phyloP scores from a whole-genome alignment of 1,139 yeast genomes.

The Hemisphaericaspora xylofermentans region DNA sequence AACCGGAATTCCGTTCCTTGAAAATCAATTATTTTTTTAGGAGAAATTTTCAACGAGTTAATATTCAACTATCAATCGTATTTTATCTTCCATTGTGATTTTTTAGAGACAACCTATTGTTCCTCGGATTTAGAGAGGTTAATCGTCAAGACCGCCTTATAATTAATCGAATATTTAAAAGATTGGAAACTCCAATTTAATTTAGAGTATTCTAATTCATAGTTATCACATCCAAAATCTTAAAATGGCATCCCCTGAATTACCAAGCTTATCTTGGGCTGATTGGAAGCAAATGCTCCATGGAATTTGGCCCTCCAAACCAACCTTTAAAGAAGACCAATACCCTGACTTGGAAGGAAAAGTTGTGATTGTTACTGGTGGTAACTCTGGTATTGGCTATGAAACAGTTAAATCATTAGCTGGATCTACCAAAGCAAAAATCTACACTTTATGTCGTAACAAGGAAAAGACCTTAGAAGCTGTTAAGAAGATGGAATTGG shows the following conservation, averaged over 20 bases:
- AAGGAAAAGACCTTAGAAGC: constrained; percentile 24
- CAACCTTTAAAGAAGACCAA: constrained; percentile 14
- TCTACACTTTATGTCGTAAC: constrained; percentile 21
- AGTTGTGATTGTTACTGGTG: constrained; percentile 24
- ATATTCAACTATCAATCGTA: too few species aligned
- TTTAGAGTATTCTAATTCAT: too few species aligned
- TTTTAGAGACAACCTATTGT: too few species aligned
- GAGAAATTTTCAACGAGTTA: too few species aligned
- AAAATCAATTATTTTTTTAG: too few species aligned
- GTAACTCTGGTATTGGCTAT: constrained; percentile 23
- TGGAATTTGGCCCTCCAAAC: constrained; percentile 14
- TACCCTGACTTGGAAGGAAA: constrained; percentile 19
- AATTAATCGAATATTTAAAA: too few species aligned
- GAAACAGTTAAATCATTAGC: constrained; percentile 38
- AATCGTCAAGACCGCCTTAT: too few species aligned
- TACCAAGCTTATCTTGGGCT: constrained; percentile 10
- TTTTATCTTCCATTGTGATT: too few species aligned
- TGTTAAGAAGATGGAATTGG: constrained; percentile 24
- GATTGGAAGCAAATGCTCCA: constrained; percentile 13
- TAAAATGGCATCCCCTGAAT: constrained; percentile 11
- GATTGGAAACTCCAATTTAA: too few species aligned
- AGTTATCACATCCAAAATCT: neutral
- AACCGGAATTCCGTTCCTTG: too few species aligned
- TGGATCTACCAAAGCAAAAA: constrained; percentile 37
- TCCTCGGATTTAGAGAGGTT: too few species aligned